Conservation (phyloP, 192 early-diverging fungal species). For the Phycomyces nitens region DNA sequence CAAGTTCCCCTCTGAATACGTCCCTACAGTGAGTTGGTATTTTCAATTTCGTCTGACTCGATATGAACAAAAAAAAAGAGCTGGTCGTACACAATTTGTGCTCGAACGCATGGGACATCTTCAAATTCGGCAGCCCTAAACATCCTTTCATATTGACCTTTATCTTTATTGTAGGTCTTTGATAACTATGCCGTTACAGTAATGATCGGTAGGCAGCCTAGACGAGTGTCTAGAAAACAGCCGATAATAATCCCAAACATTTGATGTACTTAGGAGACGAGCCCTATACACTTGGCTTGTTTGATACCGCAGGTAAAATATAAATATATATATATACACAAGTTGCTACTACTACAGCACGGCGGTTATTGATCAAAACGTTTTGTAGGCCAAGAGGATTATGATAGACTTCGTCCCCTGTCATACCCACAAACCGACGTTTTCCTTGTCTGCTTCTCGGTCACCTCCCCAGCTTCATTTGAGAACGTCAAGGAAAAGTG, state of each 20-base stretch:
- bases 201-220: slow-evolving; percentile 74
- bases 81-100: no score
- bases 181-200: slow-evolving; percentile 99
- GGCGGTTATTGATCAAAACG: no score
- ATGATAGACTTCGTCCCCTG: slow-evolving; percentile 87
- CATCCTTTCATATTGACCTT: no score
- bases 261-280: slow-evolving; percentile 55
- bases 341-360: no score
- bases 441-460: slow-evolving; percentile 92
- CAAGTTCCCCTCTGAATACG: slow-evolving; percentile 95
- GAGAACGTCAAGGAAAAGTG: slow-evolving; percentile 96
- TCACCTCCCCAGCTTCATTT: slow-evolving; percentile 87
- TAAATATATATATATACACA: background rate
- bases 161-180: slow-evolving; percentile 62
- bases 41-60: no score
- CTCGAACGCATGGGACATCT: background rate
- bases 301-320: slow-evolving; percentile 83
- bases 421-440: slow-evolving; percentile 96
- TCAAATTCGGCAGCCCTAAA: background rate
- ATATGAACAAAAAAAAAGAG: no score
- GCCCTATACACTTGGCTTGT: slow-evolving; percentile 91
- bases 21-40: slow-evolving; percentile 76
- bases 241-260: background rate
- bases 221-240: background rate
- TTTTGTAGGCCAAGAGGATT: slow-evolving; percentile 82